Evolutionary conservation across 2,329 filamentous ascomycete genomes (phyloP).

Genomic region (Ophiostoma ips): DNA sequence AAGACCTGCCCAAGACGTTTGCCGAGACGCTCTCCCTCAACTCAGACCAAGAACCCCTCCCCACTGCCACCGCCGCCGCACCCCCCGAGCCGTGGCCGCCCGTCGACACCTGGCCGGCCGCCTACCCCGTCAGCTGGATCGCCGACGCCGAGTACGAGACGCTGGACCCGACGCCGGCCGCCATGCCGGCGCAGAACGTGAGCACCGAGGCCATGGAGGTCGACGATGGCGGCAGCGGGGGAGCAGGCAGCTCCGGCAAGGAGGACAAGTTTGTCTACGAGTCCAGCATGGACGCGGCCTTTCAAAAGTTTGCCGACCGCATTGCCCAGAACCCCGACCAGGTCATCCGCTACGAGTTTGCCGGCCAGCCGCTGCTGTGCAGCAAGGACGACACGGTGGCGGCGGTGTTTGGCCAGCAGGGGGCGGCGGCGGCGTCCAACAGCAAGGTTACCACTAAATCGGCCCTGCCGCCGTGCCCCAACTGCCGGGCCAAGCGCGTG

Average conservation of each 20-base stretch:
- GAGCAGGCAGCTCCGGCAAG: constrained; percentile 24
- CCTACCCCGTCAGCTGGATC: constrained; percentile 67
- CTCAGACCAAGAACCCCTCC: constrained; percentile 24
- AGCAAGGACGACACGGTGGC: constrained; percentile 64
- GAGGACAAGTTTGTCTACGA: constrained; percentile 63
- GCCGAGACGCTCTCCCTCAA: constrained; percentile 67
- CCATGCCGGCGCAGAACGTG: constrained; percentile 25
- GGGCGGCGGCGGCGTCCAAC: constrained; percentile 14
- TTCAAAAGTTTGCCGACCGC: constrained; percentile 68
- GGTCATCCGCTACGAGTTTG: constrained; percentile 67
- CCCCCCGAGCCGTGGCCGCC: constrained; percentile 64
- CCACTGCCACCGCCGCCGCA: constrained; percentile 13
- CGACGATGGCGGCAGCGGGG: constrained; percentile 20
- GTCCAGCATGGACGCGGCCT: constrained; percentile 58
- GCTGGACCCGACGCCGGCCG: constrained; percentile 44
- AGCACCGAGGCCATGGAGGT: constrained; percentile 33
- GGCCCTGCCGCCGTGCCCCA: constrained; percentile 55
- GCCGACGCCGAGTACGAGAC: constrained; percentile 87
- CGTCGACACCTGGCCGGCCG: constrained; percentile 44
- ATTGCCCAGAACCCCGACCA: constrained; percentile 72
- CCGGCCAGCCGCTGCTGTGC: constrained; percentile 63
- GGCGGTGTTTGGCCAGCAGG: constrained; percentile 28
- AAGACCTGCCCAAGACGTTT: constrained; percentile 45
- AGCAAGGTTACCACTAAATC: constrained; percentile 17
- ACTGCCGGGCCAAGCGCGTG: constrained; percentile 59